Conservation (phyloP, 208 protist genomes). For the Porcisia hertigi region DNA sequence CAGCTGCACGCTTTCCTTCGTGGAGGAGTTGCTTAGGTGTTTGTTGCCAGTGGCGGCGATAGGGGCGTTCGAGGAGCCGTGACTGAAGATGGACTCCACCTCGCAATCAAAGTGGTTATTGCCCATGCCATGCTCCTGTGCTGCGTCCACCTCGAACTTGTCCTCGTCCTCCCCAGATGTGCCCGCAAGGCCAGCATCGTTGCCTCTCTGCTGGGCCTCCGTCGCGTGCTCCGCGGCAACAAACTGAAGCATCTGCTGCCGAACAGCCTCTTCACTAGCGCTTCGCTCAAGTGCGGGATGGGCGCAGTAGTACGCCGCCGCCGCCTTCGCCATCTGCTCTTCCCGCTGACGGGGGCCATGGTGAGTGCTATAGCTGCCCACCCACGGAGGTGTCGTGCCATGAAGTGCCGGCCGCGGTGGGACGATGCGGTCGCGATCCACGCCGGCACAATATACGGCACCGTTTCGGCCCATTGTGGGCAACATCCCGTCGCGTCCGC, state of each 20-base stretch:
- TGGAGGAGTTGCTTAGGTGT: slow-evolving; percentile 58
- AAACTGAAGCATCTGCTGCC: slow-evolving; percentile 15
- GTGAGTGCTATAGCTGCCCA: slow-evolving; percentile 68
- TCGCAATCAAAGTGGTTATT: slow-evolving; percentile 9
- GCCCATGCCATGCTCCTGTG: background rate
- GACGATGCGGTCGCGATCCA: slow-evolving; percentile 87
- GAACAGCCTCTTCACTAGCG: slow-evolving; percentile 10
- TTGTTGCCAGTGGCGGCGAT: slow-evolving; percentile 63
- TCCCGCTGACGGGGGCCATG: slow-evolving; percentile 20
- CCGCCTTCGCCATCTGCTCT: slow-evolving; percentile 18
- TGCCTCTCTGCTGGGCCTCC: background rate
- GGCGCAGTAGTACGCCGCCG: slow-evolving; percentile 36
- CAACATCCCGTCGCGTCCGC: slow-evolving; percentile 33
- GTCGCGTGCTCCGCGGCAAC: slow-evolving; percentile 21
- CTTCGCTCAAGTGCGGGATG: slow-evolving; percentile 1
- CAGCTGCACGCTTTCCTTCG: slow-evolving; percentile 48
- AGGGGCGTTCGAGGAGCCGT: slow-evolving; percentile 70
- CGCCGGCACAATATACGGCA: slow-evolving; percentile 59
- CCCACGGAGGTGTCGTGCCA: slow-evolving; percentile 52
- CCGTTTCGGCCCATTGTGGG: slow-evolving; percentile 51
- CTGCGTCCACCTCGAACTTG: background rate
- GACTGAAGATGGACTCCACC: slow-evolving; percentile 74
- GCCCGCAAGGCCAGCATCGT: background rate
- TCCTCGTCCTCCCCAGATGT: background rate
- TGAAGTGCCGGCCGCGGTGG: slow-evolving; percentile 38